phyloP scores from a whole-genome alignment of 148 eudicot genomes.

The Fagopyrum homotropicum region DNA sequence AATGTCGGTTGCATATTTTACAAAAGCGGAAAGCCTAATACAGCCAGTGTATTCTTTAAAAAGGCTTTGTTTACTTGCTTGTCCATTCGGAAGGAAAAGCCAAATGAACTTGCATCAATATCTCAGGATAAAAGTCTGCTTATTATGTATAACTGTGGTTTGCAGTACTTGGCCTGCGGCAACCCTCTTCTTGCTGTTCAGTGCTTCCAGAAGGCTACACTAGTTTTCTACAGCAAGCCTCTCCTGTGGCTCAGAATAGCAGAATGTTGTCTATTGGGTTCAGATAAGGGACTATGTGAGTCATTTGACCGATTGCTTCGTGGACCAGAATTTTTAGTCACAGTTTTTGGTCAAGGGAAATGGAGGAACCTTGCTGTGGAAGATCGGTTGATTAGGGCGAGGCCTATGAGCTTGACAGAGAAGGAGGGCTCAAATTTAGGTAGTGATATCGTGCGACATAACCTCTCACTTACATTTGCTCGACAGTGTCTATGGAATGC shows the following conservation, averaged over 20 bases:
- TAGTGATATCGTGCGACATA: conserved; percentile 27
- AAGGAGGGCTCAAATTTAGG: conserved; percentile 23
- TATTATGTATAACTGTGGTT: conserved; percentile 76
- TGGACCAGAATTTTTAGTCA: conserved; percentile 42
- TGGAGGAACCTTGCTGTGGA: conserved; percentile 69
- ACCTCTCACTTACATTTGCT: conserved; percentile 57
- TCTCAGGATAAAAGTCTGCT: conserved; percentile 75
- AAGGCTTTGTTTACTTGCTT: conserved; percentile 61
- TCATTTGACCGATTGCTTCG: conserved; percentile 20
- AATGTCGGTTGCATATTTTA: conserved; percentile 84
- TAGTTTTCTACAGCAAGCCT: conserved; percentile 57
- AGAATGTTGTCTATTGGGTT: conserved; percentile 79
- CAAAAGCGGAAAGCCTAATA: conserved; percentile 64
- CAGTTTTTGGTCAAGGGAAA: conserved; percentile 70
- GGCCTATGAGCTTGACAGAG: conserved; percentile 25
- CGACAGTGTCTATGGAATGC: conserved; percentile 70
- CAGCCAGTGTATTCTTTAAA: conserved; percentile 59
- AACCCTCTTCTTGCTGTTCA: conserved; percentile 73
- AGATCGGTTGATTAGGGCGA: conserved; percentile 26
- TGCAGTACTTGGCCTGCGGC: conserved; percentile 78
- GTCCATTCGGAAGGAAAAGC: conserved; percentile 56
- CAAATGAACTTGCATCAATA: conserved; percentile 46
- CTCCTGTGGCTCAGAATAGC: conserved; percentile 81
- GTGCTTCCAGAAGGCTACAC: conserved; percentile 60
- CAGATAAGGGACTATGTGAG: conserved; percentile 54